Evolutionary conservation across 352 stramenopile genomes (phyloP).

Genomic region (Globisporangium ultimum): DNA sequence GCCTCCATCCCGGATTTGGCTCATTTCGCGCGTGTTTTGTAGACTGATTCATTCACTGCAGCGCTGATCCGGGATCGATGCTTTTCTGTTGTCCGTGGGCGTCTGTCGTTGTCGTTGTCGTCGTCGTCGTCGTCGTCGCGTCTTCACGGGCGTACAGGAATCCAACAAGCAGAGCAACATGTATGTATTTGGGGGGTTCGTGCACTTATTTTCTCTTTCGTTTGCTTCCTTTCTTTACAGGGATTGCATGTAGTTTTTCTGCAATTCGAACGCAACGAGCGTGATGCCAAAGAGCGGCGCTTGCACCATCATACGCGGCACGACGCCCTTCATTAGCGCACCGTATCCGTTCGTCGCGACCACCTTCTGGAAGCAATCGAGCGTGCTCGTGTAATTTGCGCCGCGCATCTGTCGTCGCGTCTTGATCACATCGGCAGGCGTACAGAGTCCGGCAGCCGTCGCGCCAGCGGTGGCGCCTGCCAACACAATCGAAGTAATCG

Average conservation of each 20-base stretch:
- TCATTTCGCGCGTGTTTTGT: too few relatives aligned
- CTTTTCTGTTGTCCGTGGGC: too few relatives aligned
- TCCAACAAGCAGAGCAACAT: too few relatives aligned
- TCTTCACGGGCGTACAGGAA: too few relatives aligned
- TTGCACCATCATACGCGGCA: constrained; percentile 86
- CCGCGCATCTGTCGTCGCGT: constrained; percentile 81
- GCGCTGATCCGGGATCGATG: too few relatives aligned
- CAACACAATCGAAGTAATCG: constrained; percentile 55
- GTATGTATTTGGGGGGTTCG: too few relatives aligned
- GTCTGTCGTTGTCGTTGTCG: not conserved
- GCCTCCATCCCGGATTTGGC: too few relatives aligned
- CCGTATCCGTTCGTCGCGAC: constrained; percentile 68
- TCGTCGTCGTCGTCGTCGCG: too few relatives aligned
- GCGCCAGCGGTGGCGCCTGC: constrained; percentile 62
- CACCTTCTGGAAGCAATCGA: constrained; percentile 82
- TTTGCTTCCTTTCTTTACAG: constrained; percentile 14
- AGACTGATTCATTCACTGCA: too few relatives aligned
- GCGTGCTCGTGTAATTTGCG: constrained; percentile 74
- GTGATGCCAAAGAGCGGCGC: constrained; percentile 85
- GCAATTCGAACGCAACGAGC: constrained; percentile 81
- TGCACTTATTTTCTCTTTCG: not conserved
- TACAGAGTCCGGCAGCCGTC: constrained; percentile 54
- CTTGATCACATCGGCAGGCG: constrained; percentile 88
- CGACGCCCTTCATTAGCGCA: constrained; percentile 83
- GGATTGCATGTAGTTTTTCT: constrained; percentile 87